Percentiles rank a stretch among this genome's conserved stretches.
These are phyloP conservation scores for Talaromyces sp. DNA, from an alignment of 2,329 filamentous ascomycete genomes.

Conservation along the genomic window DNA sequence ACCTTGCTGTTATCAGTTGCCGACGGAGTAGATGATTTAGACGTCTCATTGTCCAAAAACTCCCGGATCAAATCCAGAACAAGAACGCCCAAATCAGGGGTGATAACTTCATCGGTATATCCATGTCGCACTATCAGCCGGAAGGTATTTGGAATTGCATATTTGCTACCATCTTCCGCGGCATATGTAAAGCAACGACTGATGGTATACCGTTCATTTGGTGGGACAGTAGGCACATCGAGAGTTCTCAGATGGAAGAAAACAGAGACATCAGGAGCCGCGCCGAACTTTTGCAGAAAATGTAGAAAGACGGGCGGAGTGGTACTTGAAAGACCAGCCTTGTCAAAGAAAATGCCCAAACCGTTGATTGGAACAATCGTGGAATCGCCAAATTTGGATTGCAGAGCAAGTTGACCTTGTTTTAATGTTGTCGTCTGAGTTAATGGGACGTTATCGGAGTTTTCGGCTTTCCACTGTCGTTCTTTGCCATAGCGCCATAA, in stretches of 20 bases:
- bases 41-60: slow-evolving; percentile 42
- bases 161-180: slow-evolving; percentile 21
- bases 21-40: not conserved
- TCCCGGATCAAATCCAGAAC: slow-evolving; percentile 58
- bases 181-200: slow-evolving; percentile 22
- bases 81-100: slow-evolving; percentile 58
- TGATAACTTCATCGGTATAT: slow-evolving; percentile 69
- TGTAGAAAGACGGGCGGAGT: slow-evolving; percentile 67
- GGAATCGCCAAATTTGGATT: slow-evolving; percentile 33
- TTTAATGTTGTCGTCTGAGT: slow-evolving; percentile 28
- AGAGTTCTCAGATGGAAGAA: slow-evolving; percentile 71
- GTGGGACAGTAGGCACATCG: slow-evolving; percentile 54
- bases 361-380: slow-evolving; percentile 52
- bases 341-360: slow-evolving; percentile 74
- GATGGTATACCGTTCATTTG: slow-evolving; percentile 47
- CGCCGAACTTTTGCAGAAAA: slow-evolving; percentile 68
- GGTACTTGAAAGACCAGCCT: slow-evolving; percentile 57
- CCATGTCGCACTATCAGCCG: slow-evolving; percentile 67
- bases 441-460: slow-evolving; percentile 54
- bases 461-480: slow-evolving; percentile 69
- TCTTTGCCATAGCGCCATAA: slow-evolving; percentile 79
- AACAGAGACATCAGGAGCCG: slow-evolving; percentile 64
- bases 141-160: slow-evolving; percentile 60
- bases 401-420: slow-evolving; percentile 30
- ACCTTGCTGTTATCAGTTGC: slow-evolving; percentile 9